phyloP scores from a whole-genome alignment of 2,329 filamentous ascomycete species.

The Aspergillus sp. region DNA sequence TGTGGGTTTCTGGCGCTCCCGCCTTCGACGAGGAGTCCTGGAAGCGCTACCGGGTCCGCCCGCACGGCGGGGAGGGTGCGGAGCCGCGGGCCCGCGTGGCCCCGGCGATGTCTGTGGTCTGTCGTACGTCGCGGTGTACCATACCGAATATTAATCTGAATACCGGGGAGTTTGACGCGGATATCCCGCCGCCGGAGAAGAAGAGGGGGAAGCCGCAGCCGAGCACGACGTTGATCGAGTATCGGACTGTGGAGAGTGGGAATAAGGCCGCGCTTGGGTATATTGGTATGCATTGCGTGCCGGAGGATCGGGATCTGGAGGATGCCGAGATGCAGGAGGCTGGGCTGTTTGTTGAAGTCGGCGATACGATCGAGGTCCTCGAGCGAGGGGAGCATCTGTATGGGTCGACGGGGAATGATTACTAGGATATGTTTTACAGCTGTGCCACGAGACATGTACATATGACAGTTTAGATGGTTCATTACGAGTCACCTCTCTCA shows the following conservation, averaged over 20 bases:
- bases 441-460: neutral
- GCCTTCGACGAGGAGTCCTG: conserved; percentile 15
- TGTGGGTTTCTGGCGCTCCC: conserved; percentile 9
- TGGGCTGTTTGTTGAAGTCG: conserved; percentile 11
- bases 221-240: conserved; percentile 11
- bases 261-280: conserved; percentile 13
- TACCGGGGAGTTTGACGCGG: conserved; percentile 10
- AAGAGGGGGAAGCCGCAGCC: conserved; percentile 13
- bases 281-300: conserved; percentile 16
- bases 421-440: conserved; percentile 8
- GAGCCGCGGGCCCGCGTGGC: conserved; percentile 5
- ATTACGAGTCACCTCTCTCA: too few relatives aligned
- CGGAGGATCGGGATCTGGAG: conserved; percentile 10
- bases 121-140: conserved; percentile 15
- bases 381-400: conserved; percentile 12
- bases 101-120: conserved; percentile 11
- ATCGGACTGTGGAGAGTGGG: conserved; percentile 11
- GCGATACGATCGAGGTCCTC: conserved; percentile 13
- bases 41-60: conserved; percentile 12
- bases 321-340: conserved; percentile 4
- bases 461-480: too few relatives aligned
- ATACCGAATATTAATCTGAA: conserved; percentile 14
- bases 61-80: neutral
- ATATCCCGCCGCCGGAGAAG: conserved; percentile 8
- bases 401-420: conserved; percentile 12